These are phyloP conservation scores for Aspergillus cejpii DNA, from an alignment of 2,329 filamentous ascomycete genomes.

Conservation along the genomic window DNA sequence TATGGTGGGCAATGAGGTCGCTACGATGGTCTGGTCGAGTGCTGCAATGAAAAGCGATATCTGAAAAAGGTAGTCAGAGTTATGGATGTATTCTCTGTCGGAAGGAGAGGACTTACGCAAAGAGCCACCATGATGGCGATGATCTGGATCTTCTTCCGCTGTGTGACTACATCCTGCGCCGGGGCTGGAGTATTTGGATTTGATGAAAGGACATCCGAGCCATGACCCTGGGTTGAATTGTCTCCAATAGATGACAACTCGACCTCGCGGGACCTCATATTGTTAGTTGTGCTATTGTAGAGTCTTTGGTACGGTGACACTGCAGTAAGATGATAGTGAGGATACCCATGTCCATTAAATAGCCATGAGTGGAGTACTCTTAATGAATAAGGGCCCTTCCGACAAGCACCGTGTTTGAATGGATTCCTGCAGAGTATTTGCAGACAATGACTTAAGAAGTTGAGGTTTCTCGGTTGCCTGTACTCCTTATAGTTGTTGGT, in stretches of 20 bases:
- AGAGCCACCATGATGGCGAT: neutral
- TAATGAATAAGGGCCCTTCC: too few species aligned
- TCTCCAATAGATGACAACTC: neutral
- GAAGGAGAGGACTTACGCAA: neutral
- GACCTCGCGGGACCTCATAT: too few species aligned
- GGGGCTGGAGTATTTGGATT: neutral
- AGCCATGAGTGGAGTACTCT: too few species aligned
- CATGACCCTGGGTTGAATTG: neutral
- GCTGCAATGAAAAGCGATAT: neutral
- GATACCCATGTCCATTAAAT: too few species aligned
- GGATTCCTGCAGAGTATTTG: too few species aligned
- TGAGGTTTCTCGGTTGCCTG: too few species aligned
- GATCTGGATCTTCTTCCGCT: neutral
- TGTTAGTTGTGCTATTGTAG: too few species aligned
- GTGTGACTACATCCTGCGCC: neutral
- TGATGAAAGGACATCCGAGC: neutral
- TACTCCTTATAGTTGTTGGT: too few species aligned
- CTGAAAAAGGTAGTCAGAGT: neutral
- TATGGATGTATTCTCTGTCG: neutral
- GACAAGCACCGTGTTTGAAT: too few species aligned
- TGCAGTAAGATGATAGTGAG: too few species aligned
- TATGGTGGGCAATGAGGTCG: neutral
- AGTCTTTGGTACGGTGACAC: too few species aligned
- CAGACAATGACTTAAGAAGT: too few species aligned
- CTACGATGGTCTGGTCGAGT: neutral